Conservation (phyloP, 768 basidiomycete species). For the Dictyophora rubrovolvata region DNA sequence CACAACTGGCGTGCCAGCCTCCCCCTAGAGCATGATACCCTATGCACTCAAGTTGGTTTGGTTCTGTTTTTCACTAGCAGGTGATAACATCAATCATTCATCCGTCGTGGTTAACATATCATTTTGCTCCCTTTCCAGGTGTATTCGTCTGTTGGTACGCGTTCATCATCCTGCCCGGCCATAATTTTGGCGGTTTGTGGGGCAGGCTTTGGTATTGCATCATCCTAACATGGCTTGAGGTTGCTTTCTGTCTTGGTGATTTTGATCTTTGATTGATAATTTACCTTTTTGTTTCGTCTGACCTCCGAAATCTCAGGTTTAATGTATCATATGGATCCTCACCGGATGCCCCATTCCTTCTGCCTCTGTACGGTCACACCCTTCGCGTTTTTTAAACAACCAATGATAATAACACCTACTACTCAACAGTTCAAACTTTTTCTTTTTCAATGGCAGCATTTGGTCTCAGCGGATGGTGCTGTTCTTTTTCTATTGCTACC, state of each 20-base stretch:
- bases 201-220: slow-evolving; percentile 37
- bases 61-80: slow-evolving; percentile 47
- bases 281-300: neutral
- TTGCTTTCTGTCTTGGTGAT: slow-evolving; percentile 51
- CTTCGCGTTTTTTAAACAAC: slow-evolving; percentile 9
- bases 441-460: slow-evolving; percentile 34
- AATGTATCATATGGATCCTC: slow-evolving; percentile 54
- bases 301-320: slow-evolving; percentile 35
- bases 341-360: slow-evolving; percentile 45
- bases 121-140: slow-evolving; percentile 26
- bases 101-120: neutral
- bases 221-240: slow-evolving; percentile 42
- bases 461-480: slow-evolving; percentile 33
- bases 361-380: slow-evolving; percentile 37
- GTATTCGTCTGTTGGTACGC: slow-evolving; percentile 40
- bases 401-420: slow-evolving; percentile 16
- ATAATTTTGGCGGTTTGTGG: slow-evolving; percentile 35
- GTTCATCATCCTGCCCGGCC: slow-evolving; percentile 33
- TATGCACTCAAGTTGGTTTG: slow-evolving; percentile 46
- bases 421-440: slow-evolving; percentile 32
- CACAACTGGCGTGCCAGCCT: neutral
- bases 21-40: slow-evolving; percentile 42
- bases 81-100: slow-evolving; percentile 20
- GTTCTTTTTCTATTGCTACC: slow-evolving; percentile 37
- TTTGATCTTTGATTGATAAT: neutral